Conservation (phyloP, 2,329 filamentous ascomycete species). For the Mycosphaerelloides madeirae region DNA sequence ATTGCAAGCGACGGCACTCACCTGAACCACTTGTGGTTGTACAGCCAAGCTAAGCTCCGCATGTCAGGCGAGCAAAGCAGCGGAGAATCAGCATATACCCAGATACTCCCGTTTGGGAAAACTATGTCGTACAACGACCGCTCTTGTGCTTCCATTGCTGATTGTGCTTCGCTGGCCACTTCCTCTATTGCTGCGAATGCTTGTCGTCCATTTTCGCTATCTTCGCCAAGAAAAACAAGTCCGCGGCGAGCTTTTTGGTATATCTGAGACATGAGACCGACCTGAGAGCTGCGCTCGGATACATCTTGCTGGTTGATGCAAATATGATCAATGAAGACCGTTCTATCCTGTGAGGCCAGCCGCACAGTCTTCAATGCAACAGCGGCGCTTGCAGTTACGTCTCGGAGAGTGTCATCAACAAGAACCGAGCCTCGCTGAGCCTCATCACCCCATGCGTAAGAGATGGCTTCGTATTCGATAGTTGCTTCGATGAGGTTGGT, state of each 20-base stretch:
- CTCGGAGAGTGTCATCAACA: background rate
- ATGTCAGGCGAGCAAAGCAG: no score
- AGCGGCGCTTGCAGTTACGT: background rate
- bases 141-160: no score
- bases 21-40: no score
- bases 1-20: no score
- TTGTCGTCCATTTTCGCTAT: background rate
- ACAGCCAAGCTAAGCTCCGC: no score
- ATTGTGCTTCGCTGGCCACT: background rate
- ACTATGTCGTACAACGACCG: no score
- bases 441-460: background rate
- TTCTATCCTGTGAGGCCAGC: background rate
- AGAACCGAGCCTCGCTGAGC: background rate
- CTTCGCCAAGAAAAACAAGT: background rate
- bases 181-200: background rate
- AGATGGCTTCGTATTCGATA: no score
- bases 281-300: conserved; percentile 7
- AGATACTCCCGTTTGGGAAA: no score
- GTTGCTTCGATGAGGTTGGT: no score
- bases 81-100: no score
- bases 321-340: conserved; percentile 8
- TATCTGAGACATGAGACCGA: conserved; percentile 8
- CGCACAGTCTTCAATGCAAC: background rate
- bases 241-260: background rate
- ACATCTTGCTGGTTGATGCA: conserved; percentile 10